phyloP scores from a whole-genome alignment of 305 asterid genomes.

The Solanum chacoense region DNA sequence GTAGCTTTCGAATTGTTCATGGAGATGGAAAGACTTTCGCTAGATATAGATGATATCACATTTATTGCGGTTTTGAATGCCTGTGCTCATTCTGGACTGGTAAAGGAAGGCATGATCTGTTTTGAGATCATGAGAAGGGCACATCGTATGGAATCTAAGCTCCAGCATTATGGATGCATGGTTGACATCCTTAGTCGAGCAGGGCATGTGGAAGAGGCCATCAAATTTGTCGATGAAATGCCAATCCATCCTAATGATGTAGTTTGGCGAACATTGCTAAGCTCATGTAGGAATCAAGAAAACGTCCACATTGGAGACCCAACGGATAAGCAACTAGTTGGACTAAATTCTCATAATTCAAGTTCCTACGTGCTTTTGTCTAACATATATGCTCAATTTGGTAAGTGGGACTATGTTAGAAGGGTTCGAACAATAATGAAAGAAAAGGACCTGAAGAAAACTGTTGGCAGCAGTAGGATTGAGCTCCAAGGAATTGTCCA shows the following conservation, averaged over 20 bases:
- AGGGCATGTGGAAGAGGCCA: conserved; percentile 58
- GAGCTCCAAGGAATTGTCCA: conserved; percentile 70
- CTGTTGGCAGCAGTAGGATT: conserved; percentile 73
- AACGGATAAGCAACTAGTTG: conserved; percentile 40
- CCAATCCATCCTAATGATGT: conserved; percentile 66
- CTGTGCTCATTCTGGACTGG: conserved; percentile 74
- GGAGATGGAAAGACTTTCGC: conserved; percentile 49
- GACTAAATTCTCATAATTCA: conserved; percentile 29
- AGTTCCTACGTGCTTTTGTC: conserved; percentile 67
- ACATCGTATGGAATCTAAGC: conserved; percentile 47
- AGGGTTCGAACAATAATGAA: conserved; percentile 50
- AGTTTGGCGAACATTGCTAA: conserved; percentile 53
- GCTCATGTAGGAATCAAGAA: conserved; percentile 56
- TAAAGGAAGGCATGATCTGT: conserved; percentile 69
- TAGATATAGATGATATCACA: conserved; percentile 65
- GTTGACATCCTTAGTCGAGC: conserved; percentile 72
- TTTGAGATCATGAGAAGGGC: conserved; percentile 64
- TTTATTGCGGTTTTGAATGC: conserved; percentile 65
- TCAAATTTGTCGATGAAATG: conserved; percentile 47
- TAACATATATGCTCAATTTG: conserved; percentile 59
- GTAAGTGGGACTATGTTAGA: conserved; percentile 61
- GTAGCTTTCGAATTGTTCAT: conserved; percentile 59
- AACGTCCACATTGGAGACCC: conserved; percentile 43
- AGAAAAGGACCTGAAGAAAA: conserved; percentile 44
- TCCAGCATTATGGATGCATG: conserved; percentile 78